Conservation (phyloP, 768 basidiomycete species). For the Phanerodontia chrysosporium region DNA sequence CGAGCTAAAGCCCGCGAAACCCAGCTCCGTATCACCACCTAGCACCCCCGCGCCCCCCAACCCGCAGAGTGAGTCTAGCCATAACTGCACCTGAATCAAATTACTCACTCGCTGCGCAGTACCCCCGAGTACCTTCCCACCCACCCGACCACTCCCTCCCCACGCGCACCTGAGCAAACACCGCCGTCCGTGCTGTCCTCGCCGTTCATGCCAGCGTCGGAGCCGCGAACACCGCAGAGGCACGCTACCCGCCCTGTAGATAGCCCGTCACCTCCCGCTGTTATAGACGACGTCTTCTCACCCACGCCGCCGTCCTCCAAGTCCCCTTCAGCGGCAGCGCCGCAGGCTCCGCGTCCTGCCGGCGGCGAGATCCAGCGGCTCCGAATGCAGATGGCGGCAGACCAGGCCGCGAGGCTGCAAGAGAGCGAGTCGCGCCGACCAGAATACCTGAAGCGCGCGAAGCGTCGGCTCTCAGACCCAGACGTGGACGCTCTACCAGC, state of each 20-base stretch:
- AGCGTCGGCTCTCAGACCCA: slow-evolving; percentile 38
- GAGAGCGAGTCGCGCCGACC: slow-evolving; percentile 63
- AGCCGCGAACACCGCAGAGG: slow-evolving; percentile 14
- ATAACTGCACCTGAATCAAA: not conserved
- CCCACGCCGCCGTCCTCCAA: not conserved
- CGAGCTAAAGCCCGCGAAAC: not conserved
- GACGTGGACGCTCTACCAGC: slow-evolving; percentile 32
- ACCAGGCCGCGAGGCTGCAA: slow-evolving; percentile 42
- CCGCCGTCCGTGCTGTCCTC: slow-evolving; percentile 25
- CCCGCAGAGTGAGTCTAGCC: slow-evolving; percentile 2
- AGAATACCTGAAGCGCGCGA: slow-evolving; percentile 64
- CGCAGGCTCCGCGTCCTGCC: slow-evolving; percentile 24
- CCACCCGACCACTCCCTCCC: slow-evolving; percentile 8
- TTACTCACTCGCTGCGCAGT: slow-evolving; percentile 1
- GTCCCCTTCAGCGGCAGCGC: slow-evolving; percentile 21
- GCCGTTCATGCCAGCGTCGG: slow-evolving; percentile 25
- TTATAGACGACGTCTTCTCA: slow-evolving; percentile 15
- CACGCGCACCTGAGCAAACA: slow-evolving; percentile 19
- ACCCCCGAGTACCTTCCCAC: not conserved
- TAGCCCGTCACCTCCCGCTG: slow-evolving; percentile 15
- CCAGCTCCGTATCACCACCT: slow-evolving; percentile 9
- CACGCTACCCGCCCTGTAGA: slow-evolving; percentile 3
- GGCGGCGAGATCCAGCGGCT: slow-evolving; percentile 62
- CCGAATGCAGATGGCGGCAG: slow-evolving; percentile 48
- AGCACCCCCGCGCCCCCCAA: slow-evolving; percentile 3